phyloP scores from a whole-genome alignment of 306 rosid genomes.

The Aeschynomene evenia region DNA sequence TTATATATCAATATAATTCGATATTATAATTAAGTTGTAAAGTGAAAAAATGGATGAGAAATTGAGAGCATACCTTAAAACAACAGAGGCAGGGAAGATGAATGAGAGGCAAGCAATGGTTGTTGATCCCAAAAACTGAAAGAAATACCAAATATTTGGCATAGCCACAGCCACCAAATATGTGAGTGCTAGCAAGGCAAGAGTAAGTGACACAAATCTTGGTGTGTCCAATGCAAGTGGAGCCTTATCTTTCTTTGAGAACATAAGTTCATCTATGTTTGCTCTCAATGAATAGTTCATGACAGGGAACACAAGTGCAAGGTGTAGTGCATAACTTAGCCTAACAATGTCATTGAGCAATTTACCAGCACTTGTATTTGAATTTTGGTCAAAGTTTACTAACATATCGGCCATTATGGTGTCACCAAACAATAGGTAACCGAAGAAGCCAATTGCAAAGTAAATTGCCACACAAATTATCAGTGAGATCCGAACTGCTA shows the following conservation, averaged over 20 bases:
- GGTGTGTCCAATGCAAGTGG: constrained; percentile 37
- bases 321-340: constrained; percentile 59
- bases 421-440: constrained; percentile 60
- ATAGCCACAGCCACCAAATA: constrained; percentile 52
- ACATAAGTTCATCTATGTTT: constrained; percentile 53
- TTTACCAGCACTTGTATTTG: constrained; percentile 27
- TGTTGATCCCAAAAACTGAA: constrained; percentile 67
- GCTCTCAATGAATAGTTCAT: constrained; percentile 49
- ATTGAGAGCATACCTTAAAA: constrained; percentile 43
- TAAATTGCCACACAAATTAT: constrained; percentile 40
- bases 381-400: constrained; percentile 56
- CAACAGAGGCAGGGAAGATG: constrained; percentile 53
- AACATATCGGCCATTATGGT: constrained; percentile 50
- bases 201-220: constrained; percentile 49
- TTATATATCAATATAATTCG: too few relatives aligned
- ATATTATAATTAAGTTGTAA: too few relatives aligned
- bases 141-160: constrained; percentile 58
- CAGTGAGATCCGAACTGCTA: constrained; percentile 40
- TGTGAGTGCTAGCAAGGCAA: constrained; percentile 31
- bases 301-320: constrained; percentile 58
- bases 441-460: constrained; percentile 60
- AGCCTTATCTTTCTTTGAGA: constrained; percentile 35
- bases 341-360: constrained; percentile 48
- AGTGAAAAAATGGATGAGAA: not conserved
- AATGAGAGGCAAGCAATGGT: constrained; percentile 53